Evolutionary conservation across 257 asterid genomes (phyloP).

Genomic region (Orobanche coerulescens): DNA sequence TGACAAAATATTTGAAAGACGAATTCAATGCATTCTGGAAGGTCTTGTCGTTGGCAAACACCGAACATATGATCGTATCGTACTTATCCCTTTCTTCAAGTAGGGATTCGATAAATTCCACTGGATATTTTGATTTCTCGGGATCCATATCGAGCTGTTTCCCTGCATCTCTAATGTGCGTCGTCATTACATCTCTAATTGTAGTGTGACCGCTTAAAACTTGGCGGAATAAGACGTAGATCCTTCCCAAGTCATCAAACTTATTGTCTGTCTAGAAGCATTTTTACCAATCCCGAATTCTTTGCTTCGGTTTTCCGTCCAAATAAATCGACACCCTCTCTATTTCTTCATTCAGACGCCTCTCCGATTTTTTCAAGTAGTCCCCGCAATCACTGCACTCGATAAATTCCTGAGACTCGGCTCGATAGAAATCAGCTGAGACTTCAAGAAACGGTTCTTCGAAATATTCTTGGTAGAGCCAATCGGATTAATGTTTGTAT

Average conservation of each 20-base stretch:
- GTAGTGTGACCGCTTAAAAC: constrained; percentile 59
- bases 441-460: constrained; percentile 71
- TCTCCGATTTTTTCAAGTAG: constrained; percentile 73
- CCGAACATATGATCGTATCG: constrained; percentile 43
- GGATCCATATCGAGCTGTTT: constrained; percentile 80
- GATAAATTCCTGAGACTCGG: constrained; percentile 74
- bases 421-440: constrained; percentile 73
- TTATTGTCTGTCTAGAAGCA: constrained; percentile 79
- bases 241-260: constrained; percentile 67
- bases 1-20: constrained; percentile 51
- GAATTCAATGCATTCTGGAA: constrained; percentile 59
- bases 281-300: constrained; percentile 72
- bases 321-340: constrained; percentile 81
- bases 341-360: constrained; percentile 79
- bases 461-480: constrained; percentile 82
- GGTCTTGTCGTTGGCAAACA: constrained; percentile 53
- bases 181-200: constrained; percentile 71
- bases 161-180: constrained; percentile 75
- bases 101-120: constrained; percentile 66
- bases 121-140: constrained; percentile 76
- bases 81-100: constrained; percentile 42
- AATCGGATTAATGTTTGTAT: constrained; percentile 45
- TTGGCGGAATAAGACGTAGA: constrained; percentile 65
- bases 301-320: constrained; percentile 66
- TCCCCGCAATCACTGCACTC: constrained; percentile 86